A percentile compares a stretch with the other conserved stretches of the same genome.
phyloP scores from a whole-genome alignment of 441 rosid species.

The Gossypium davidsonii region DNA sequence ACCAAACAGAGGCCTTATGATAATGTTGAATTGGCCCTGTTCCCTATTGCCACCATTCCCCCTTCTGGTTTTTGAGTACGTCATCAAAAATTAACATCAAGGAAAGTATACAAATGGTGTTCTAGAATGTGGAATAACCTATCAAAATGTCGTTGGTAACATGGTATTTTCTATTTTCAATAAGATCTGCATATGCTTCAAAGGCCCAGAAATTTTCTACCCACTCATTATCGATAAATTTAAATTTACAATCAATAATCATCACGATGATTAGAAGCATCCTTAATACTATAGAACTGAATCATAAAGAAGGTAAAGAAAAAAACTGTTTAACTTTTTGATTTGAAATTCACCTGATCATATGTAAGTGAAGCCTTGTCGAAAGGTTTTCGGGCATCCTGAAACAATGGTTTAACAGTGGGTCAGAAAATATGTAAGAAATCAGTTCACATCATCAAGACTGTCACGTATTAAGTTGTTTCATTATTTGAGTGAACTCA shows the following conservation, averaged over 20 bases:
- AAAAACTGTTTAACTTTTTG: neutral
- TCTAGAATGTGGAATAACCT: neutral
- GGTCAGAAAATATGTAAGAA: neutral
- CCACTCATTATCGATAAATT: neutral
- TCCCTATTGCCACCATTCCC: neutral
- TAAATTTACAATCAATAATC: neutral
- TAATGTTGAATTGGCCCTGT: neutral
- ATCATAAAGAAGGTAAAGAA: neutral
- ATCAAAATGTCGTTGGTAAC: neutral
- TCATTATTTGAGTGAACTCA: neutral
- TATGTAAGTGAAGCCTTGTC: constrained; percentile 70
- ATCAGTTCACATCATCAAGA: neutral
- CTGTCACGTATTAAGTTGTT: neutral
- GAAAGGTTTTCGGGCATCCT: constrained; percentile 83
- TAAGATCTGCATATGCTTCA: neutral
- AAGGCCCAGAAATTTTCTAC: neutral
- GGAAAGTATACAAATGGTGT: neutral
- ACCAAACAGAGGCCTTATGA: neutral
- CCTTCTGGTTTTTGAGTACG: neutral
- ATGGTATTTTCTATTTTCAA: neutral
- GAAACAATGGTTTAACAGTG: constrained; percentile 10
- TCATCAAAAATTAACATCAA: neutral
- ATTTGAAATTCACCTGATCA: constrained; percentile 54
- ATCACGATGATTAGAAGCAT: constrained; percentile 6
- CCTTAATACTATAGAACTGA: neutral